These are phyloP conservation scores for Solanum pimpinellifolium DNA, from an alignment of 257 asterid species.

Conservation along the genomic window DNA sequence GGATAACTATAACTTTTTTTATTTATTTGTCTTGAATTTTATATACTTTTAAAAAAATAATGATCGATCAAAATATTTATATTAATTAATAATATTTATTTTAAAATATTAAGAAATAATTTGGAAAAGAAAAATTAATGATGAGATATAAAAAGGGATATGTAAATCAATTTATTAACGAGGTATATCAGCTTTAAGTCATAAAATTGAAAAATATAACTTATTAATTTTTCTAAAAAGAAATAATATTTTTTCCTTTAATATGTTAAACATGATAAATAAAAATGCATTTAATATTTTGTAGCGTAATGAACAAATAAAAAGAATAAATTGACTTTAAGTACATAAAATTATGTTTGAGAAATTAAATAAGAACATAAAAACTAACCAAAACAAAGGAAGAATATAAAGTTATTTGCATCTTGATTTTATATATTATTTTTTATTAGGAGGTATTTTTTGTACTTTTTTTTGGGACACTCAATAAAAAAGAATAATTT, in stretches of 20 bases:
- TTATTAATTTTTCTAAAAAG: no score
- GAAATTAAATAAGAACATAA: neutral
- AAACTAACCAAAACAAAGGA: neutral
- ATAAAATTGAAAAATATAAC: no score
- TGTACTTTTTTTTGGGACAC: neutral
- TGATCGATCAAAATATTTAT: no score
- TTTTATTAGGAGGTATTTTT: neutral
- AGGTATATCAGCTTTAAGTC: neutral
- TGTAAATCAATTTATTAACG: no score
- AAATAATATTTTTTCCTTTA: no score
- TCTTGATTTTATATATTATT: neutral
- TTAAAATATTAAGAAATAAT: no score
- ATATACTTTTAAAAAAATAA: accelerated
- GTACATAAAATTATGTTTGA: neutral
- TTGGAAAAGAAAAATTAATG: neutral
- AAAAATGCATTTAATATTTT: neutral
- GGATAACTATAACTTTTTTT: neutral
- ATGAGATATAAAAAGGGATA: neutral
- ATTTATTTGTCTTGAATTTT: neutral
- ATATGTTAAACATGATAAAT: no score
- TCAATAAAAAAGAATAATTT: neutral
- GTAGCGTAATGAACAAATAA: no score
- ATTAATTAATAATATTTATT: no score
- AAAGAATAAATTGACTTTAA: neutral
- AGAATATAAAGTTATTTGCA: neutral